A percentile compares a stretch with the other conserved stretches of the same genome.
phyloP scores from a whole-genome alignment of 768 basidiomycete genomes.

The Fomitopsis serialis region DNA sequence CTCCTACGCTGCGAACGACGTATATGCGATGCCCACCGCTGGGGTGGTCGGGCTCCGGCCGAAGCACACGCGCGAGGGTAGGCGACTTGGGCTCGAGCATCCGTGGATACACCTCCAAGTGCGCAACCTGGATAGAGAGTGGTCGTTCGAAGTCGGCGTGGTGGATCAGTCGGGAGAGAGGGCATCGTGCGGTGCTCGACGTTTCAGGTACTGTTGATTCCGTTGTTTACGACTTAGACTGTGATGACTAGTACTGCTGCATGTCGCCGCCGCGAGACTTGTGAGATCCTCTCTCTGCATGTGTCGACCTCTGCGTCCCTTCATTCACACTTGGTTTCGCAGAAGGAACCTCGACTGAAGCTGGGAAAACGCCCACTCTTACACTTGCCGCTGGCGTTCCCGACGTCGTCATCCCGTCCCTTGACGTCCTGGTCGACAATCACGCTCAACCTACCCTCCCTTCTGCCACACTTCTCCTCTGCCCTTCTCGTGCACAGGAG shows the following conservation, averaged over 20 bases:
- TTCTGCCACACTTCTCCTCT: slow-evolving; percentile 59
- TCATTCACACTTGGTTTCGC: not conserved
- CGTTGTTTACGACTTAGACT: not conserved
- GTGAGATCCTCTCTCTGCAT: not conserved
- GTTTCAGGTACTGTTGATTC: slow-evolving; percentile 56
- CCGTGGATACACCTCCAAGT: slow-evolving; percentile 76
- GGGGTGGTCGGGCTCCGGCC: not conserved
- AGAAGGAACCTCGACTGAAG: slow-evolving; percentile 55
- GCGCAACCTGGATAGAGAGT: slow-evolving; percentile 59
- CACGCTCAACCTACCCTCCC: slow-evolving; percentile 50
- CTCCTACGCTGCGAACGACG: slow-evolving; percentile 63
- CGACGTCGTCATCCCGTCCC: slow-evolving; percentile 43
- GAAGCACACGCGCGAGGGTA: slow-evolving; percentile 7
- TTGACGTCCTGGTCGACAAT: slow-evolving; percentile 71
- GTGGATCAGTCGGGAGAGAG: slow-evolving; percentile 52
- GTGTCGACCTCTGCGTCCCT: not conserved
- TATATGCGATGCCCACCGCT: slow-evolving; percentile 59
- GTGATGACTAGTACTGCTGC: not conserved
- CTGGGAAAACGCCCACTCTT: slow-evolving; percentile 48
- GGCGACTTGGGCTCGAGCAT: slow-evolving; percentile 55
- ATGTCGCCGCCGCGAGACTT: not conserved
- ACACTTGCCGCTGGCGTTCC: slow-evolving; percentile 68
- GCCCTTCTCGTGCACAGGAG: slow-evolving; percentile 25
- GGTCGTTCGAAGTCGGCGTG: slow-evolving; percentile 73
- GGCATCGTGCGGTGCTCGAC: slow-evolving; percentile 69